Evolutionary conservation across 176 grass and related monocot genomes (phyloP).

Genomic region (Lolium multiflorum): DNA sequence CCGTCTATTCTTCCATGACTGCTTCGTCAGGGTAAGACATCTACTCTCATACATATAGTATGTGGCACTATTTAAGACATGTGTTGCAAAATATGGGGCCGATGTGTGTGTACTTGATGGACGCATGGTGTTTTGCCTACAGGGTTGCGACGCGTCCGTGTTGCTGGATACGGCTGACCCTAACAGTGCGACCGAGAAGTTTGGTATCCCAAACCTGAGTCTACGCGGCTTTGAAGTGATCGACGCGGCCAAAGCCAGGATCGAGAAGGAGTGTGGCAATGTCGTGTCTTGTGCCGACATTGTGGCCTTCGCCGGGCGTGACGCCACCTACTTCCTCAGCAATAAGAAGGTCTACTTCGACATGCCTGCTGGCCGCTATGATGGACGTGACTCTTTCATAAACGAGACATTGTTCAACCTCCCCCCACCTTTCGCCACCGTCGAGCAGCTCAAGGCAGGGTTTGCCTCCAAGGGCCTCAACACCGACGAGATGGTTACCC

Average conservation of each 20-base stretch:
- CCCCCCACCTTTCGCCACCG: slow-evolving; percentile 16
- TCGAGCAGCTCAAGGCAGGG: slow-evolving; percentile 4
- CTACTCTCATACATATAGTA: not conserved
- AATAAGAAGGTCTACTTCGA: slow-evolving; percentile 18
- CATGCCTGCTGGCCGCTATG: slow-evolving; percentile 50
- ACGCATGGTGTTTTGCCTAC: not conserved
- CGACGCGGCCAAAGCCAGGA: slow-evolving; percentile 32
- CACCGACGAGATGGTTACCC: slow-evolving; percentile 1
- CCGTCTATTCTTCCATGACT: slow-evolving; percentile 81
- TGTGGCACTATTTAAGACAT: not conserved
- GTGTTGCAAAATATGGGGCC: not conserved
- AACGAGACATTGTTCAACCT: slow-evolving; percentile 31
- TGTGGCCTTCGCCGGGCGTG: slow-evolving; percentile 55
- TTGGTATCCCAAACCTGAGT: slow-evolving; percentile 17
- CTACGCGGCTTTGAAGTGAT: slow-evolving; percentile 50
- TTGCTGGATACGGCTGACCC: slow-evolving; percentile 35
- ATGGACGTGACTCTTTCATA: slow-evolving; percentile 41
- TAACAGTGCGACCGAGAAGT: slow-evolving; percentile 45
- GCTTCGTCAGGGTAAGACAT: slow-evolving; percentile 59
- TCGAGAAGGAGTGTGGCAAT: slow-evolving; percentile 8
- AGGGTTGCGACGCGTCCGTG: slow-evolving; percentile 67
- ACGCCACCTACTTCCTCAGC: slow-evolving; percentile 45
- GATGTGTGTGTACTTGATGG: not conserved
- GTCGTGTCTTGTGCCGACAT: slow-evolving; percentile 53
- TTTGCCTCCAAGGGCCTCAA: slow-evolving; percentile 49